Evolutionary conservation across 2,329 filamentous ascomycete genomes (phyloP).

Genomic region (Trichoderma arundinaceum): DNA sequence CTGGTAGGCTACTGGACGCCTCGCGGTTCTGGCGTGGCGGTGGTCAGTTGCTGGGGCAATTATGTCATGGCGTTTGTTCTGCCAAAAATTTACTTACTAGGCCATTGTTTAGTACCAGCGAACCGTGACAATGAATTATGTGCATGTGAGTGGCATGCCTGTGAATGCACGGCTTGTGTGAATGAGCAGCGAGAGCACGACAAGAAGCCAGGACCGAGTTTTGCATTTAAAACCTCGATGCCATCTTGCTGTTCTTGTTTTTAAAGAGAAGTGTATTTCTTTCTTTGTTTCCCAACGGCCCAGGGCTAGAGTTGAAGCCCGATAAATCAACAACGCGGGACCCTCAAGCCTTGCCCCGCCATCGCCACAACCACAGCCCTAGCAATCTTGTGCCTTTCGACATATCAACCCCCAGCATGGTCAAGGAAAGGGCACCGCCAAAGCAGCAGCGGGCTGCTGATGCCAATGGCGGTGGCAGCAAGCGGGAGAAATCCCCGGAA

Average conservation of each 20-base stretch:
- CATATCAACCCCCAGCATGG: slow-evolving; percentile 46
- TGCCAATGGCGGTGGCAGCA: slow-evolving; percentile 40
- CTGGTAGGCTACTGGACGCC: slow-evolving; percentile 13
- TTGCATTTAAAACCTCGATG: slow-evolving; percentile 43
- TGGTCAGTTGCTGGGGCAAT: slow-evolving; percentile 42
- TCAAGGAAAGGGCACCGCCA: slow-evolving; percentile 54
- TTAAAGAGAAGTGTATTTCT: background rate
- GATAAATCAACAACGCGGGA: background rate
- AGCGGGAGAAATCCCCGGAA: slow-evolving; percentile 41
- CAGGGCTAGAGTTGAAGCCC: background rate
- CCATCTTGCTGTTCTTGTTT: slow-evolving; percentile 32
- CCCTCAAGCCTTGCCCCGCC: slow-evolving; percentile 22
- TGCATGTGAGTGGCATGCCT: slow-evolving; percentile 27
- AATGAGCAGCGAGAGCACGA: slow-evolving; percentile 31
- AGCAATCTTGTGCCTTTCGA: slow-evolving; percentile 26
- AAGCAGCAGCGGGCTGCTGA: slow-evolving; percentile 51
- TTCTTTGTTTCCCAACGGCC: slow-evolving; percentile 3
- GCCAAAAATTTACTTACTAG: slow-evolving; percentile 10
- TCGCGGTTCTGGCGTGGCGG: slow-evolving; percentile 8
- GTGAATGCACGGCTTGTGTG: slow-evolving; percentile 33
- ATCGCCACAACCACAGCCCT: background rate
- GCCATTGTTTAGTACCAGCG: slow-evolving; percentile 29
- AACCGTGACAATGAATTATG: slow-evolving; percentile 34
- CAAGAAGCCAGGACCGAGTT: slow-evolving; percentile 43
- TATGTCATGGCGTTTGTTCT: slow-evolving; percentile 37